Base-by-base conservation (phyloP, 1,284 basidiomycete species). In the Peniophora sp. region DNA sequence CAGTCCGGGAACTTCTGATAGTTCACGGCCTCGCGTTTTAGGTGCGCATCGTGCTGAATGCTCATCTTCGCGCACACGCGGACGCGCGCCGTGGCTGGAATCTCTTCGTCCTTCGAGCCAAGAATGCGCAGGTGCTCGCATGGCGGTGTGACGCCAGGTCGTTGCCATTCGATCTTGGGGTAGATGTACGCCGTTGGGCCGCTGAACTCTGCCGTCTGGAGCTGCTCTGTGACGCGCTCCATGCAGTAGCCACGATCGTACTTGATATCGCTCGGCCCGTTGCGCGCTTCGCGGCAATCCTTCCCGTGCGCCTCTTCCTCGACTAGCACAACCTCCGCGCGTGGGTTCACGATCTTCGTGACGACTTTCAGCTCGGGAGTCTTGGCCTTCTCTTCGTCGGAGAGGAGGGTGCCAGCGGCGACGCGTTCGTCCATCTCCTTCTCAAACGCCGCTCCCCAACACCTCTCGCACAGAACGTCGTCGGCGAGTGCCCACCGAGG, bases 1-100 rank as follows among this genome's bases (percentile, higher is more conserved):
- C 76, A 70, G 17, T 55, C 48, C 1, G 72, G 70, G 56, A 79
- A 72, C 9, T 35, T 34, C 57, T 70, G 64, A 56, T 76, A 78
- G 36, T 69, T 71, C 9, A 50, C 51, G 2, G 70, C 74, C 58
- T 80, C 76, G 53, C 65, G 57, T 15, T 55, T 47, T 23, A 69
- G 58, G 66, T 55, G 20, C 49, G 36, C 39, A 63, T 62, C 22
- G 63, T 64, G 24, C 53, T 53, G 27, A 42, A 46, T 10, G 32
- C 37, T 10, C 46, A n/a, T 45, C 58, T 70, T 70, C 24, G 63
- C 68, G 1, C 66, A 68, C 43, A 70, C 67, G 3, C 57, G 58
- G 8, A 64, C 63, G 3, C 23, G 23, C 24, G 32, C 47, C n/a
- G 24, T 47, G 2, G 47, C 23, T 18, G 32, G 47, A 23, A 10